These are phyloP conservation scores for Cicer arietinum DNA, from an alignment of 306 rosid genomes.

Conservation along the genomic window DNA sequence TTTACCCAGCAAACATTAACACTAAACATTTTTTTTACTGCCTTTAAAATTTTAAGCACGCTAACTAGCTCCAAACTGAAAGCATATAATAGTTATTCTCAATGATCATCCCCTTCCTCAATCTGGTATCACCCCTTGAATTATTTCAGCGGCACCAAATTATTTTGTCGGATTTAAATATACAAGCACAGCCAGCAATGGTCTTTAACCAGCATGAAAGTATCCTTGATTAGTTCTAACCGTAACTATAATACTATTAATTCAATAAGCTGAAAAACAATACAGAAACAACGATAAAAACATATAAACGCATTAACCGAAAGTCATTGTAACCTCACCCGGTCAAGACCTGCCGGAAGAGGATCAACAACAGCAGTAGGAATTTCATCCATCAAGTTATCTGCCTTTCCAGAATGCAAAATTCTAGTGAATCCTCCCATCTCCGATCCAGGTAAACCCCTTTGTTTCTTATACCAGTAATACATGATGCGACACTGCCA, in stretches of 20 bases:
- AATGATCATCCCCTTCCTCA: slow-evolving; percentile 3
- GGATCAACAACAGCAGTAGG: slow-evolving; percentile 95
- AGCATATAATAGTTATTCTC: slow-evolving; percentile 3
- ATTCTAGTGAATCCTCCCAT: slow-evolving; percentile 97
- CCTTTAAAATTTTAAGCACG: slow-evolving; percentile 20
- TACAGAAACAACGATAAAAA: neutral
- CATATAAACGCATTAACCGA: neutral
- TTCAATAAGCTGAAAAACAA: slow-evolving; percentile 24
- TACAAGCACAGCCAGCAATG: neutral
- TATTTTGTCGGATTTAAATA: neutral
- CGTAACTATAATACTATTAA: slow-evolving; percentile 10
- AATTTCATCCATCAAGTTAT: slow-evolving; percentile 97
- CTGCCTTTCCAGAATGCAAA: slow-evolving; percentile 88
- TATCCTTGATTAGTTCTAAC: slow-evolving; percentile 15
- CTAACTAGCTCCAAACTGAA: slow-evolving; percentile 22
- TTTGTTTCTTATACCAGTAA: slow-evolving; percentile 82
- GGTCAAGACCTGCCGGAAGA: slow-evolving; percentile 87
- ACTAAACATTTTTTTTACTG: slow-evolving; percentile 1
- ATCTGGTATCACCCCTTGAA: slow-evolving; percentile 9
- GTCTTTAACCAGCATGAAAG: slow-evolving; percentile 4
- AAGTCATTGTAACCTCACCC: slow-evolving; percentile 61
- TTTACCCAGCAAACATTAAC: slow-evolving; percentile 18
- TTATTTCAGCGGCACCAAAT: slow-evolving; percentile 12
- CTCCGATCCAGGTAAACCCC: slow-evolving; percentile 76
- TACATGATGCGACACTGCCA: slow-evolving; percentile 98